A percentile compares a stretch with the other conserved stretches of the same genome.
Conservation (phyloP, 495 filamentous ascomycete genomes). For the Astrocystis sublimbata region DNA sequence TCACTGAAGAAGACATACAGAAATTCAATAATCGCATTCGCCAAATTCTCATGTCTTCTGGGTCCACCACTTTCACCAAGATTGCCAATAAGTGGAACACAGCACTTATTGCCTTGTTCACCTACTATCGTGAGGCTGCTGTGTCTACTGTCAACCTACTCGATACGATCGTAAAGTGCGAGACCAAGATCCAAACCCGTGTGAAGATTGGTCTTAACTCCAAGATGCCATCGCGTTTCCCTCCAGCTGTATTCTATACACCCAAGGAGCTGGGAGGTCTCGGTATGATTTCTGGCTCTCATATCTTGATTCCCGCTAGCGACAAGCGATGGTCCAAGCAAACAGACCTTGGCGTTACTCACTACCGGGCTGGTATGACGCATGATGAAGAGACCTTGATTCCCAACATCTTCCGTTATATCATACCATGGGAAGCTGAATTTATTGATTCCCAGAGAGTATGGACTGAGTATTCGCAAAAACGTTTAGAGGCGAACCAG, state of each 20-base stretch:
- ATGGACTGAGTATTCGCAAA: constrained; percentile 99
- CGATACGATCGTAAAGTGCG: constrained; percentile 98
- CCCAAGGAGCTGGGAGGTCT: constrained; percentile 97
- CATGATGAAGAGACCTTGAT: constrained; percentile 98
- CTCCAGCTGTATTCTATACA: constrained; percentile 98
- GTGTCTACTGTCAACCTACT: constrained; percentile 95
- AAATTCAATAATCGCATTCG: constrained; percentile 99
- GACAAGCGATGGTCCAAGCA: constrained; percentile 99
- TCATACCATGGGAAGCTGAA: constrained; percentile 98
- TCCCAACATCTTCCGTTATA: constrained; percentile 99
- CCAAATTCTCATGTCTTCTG: constrained; percentile 98
- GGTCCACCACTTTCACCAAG: constrained; percentile 99
- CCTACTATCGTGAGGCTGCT: constrained; percentile 97
- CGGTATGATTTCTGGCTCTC: constrained; percentile 98
- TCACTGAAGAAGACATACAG: constrained; percentile 96
- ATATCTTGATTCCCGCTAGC: constrained; percentile 96
- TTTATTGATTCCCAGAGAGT: constrained; percentile 99
- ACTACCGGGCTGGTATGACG: constrained; percentile 97
- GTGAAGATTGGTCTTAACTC: constrained; percentile 99
- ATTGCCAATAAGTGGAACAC: constrained; percentile 99
- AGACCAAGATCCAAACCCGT: constrained; percentile 98
- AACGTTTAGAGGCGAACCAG: constrained; percentile 94
- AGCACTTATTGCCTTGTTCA: constrained; percentile 96
- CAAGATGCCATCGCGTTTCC: constrained; percentile 99
- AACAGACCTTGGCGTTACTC: constrained; percentile 95